Conservation (phyloP, 192 early-diverging fungal species). For the Coemansia sp. region DNA sequence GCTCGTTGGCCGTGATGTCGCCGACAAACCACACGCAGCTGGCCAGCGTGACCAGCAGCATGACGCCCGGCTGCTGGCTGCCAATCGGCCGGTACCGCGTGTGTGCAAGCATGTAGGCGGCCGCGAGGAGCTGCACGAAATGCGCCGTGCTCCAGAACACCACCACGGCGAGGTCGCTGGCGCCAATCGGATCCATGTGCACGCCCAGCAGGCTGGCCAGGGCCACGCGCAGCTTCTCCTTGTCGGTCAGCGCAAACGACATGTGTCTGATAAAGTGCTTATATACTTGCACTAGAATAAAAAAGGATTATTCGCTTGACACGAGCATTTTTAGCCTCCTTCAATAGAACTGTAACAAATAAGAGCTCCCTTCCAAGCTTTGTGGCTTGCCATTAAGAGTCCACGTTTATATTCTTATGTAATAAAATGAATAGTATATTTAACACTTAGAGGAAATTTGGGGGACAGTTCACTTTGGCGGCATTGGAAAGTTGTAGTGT, state of each 20-base stretch:
- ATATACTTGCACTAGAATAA: neutral
- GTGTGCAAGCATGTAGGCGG: conserved; percentile 24
- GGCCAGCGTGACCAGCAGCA: conserved; percentile 3
- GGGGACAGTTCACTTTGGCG: conserved; percentile 13
- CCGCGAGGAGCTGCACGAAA: conserved; percentile 12
- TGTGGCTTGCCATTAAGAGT: neutral
- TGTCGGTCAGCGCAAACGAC: conserved; percentile 29
- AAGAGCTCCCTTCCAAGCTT: neutral
- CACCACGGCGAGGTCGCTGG: conserved; percentile 22
- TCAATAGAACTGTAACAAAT: too few species aligned
- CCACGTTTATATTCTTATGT: neutral
- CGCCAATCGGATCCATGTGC: conserved; percentile 27
- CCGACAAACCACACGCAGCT: conserved; percentile 36
- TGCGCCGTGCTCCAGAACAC: conserved; percentile 7
- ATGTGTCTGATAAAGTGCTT: neutral
- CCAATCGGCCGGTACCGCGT: conserved; percentile 23
- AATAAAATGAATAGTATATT: neutral
- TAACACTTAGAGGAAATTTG: too few species aligned
- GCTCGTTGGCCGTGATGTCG: conserved; percentile 25
- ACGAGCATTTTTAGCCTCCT: too few species aligned
- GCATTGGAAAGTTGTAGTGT: conserved; percentile 14
- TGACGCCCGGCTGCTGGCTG: neutral
- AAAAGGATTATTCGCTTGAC: neutral
- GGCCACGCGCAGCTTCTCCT: conserved; percentile 29
- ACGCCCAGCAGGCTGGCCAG: conserved; percentile 23